Evolutionary conservation across 2,329 filamentous ascomycete species (phyloP), one percentile per base, ranked within the genome.

Genomic region (Beauveria brongniartii): DNA sequence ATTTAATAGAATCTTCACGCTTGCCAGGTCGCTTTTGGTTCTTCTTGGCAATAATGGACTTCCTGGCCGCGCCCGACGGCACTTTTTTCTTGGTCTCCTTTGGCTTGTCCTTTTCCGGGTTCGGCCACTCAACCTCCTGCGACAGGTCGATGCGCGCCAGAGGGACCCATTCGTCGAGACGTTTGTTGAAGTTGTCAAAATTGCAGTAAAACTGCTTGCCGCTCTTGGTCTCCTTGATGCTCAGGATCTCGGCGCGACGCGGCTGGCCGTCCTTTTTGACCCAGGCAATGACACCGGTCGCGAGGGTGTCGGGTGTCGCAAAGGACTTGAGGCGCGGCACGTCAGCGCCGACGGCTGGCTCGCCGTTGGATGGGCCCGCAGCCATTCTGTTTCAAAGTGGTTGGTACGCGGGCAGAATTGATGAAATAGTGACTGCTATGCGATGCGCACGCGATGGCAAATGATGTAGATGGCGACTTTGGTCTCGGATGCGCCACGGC

Each of bases 181-280:
- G 81, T 75, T 97, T 97, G 77, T 97, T 97, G 83, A 97, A 97
- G 70, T 96, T 95, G 71, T 96, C 91, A 73, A 97, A 97, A 74
- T 97, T 96, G 69, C 96, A 95, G 74, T 97, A 97, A 71, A 93
- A 97, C 60, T 90, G 89, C 44, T 91, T 88, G 18, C 89, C 88
- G 69, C 91, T 93, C 74, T 95, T 95, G 24, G 90, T 89, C 63
- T 92, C 90, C 70, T 90, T 88, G 67, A 97, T 95, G 62, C 91
- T 94, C n/a, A 99, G 79, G 64, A 99, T 96, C 74, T 99, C 94
- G 68, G 94, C 94, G 77, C 94, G 92, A 68, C 94, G 88, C 64
- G 89, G 83, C 69, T 92, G 87, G 63, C 91, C 91, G 73, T 96
- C 92, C 64, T 86, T 86, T 62, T 78, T 75, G 48, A 86, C 83